A percentile compares a stretch with the other conserved stretches of the same genome.
These are phyloP conservation scores for Postia placenta DNA, from an alignment of 768 basidiomycete genomes.

Conservation along the genomic window DNA sequence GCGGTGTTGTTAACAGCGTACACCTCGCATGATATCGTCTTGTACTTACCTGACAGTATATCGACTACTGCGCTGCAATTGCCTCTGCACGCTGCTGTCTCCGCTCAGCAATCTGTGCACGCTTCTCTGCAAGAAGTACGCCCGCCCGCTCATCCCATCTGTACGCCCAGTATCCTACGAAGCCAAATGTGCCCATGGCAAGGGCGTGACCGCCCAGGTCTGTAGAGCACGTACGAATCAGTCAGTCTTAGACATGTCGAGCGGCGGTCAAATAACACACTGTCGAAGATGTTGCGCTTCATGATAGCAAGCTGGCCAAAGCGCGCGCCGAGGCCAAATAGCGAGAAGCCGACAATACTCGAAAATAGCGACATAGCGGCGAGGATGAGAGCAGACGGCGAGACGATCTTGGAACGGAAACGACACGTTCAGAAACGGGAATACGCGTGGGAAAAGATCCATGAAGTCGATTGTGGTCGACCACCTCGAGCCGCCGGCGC, in stretches of 20 bases:
- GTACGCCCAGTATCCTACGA: conserved; percentile 70
- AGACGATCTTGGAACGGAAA: neutral
- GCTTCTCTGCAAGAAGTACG: conserved; percentile 58
- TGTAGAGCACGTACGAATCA: conserved; percentile 21
- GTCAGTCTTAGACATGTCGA: neutral
- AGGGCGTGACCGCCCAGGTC: conserved; percentile 70
- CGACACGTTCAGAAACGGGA: too few relatives aligned
- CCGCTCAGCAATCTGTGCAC: conserved; percentile 49
- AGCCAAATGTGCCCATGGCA: conserved; percentile 66
- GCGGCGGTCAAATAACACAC: conserved; percentile 40
- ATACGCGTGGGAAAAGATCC: neutral
- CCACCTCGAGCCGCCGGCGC: neutral
- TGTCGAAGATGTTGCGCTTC: conserved; percentile 69
- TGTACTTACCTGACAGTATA: neutral
- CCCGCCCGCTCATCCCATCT: conserved; percentile 57
- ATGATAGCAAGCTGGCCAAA: conserved; percentile 87
- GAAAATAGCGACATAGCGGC: conserved; percentile 54
- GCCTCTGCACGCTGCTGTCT: conserved; percentile 23
- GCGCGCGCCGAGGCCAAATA: conserved; percentile 77
- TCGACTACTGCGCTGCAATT: neutral
- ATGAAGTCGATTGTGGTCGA: neutral
- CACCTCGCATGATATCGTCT: too few relatives aligned
- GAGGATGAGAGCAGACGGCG: conserved; percentile 3
- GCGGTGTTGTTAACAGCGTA: too few relatives aligned
- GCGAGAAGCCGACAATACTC: conserved; percentile 71